phyloP scores from a whole-genome alignment of 2,329 filamentous ascomycete genomes.

The Fusarium xylarioides region DNA sequence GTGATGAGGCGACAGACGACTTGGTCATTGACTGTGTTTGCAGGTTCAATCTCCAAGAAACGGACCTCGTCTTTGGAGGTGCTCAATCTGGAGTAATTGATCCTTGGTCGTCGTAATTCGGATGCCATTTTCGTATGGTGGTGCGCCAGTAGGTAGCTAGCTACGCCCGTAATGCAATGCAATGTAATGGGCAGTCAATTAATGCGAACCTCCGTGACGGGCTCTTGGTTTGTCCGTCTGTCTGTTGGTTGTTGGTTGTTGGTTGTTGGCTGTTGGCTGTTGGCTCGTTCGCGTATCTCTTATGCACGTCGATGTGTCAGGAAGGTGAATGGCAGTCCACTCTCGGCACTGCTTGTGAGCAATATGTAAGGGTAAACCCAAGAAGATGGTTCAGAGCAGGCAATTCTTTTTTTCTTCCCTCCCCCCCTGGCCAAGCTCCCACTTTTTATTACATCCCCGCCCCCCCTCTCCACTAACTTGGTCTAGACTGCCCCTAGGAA shows the following conservation, averaged over 20 bases:
- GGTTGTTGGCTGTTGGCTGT: no score
- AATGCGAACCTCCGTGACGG: neutral
- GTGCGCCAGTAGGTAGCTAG: neutral
- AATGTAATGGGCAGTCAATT: neutral
- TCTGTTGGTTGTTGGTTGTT: neutral
- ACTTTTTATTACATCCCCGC: constrained; percentile 5
- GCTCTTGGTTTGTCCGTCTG: neutral
- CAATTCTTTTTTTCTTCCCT: no score
- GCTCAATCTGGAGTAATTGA: constrained; percentile 26
- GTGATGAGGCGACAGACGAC: constrained; percentile 48
- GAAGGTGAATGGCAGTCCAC: no score
- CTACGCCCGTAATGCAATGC: neutral
- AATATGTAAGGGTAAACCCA: no score
- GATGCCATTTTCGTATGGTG: constrained; percentile 12
- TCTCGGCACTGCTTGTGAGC: no score
- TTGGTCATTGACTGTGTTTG: constrained; percentile 40
- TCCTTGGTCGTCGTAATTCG: constrained; percentile 9
- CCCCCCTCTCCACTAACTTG: neutral
- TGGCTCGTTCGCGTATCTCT: no score
- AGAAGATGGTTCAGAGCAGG: no score
- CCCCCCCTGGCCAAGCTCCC: neutral
- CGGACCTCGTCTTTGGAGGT: constrained; percentile 42
- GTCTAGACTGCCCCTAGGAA: constrained; percentile 9
- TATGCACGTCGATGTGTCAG: no score
- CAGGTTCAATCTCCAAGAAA: constrained; percentile 46